Evolutionary conservation across 2,329 filamentous ascomycete species (phyloP).

Genomic region (Alternaria conjuncta): DNA sequence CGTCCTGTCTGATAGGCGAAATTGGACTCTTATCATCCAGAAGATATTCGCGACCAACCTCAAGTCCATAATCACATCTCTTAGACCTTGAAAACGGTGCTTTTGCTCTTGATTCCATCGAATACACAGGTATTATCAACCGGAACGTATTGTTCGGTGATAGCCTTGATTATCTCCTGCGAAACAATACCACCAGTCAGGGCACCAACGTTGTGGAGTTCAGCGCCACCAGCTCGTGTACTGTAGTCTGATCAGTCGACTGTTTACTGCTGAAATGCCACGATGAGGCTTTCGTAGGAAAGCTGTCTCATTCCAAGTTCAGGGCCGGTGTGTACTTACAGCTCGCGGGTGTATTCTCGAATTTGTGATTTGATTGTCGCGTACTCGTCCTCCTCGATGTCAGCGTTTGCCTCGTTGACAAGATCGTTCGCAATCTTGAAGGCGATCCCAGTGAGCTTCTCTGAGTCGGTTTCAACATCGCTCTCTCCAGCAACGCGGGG

Average conservation of each 20-base stretch:
- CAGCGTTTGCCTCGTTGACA: conserved; percentile 50
- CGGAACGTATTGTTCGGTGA: conserved; percentile 72
- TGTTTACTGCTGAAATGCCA: neutral
- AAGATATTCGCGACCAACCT: neutral
- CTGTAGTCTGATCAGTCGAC: conserved; percentile 41
- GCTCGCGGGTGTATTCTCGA: conserved; percentile 50
- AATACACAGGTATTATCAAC: conserved; percentile 69
- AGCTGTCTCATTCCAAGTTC: neutral
- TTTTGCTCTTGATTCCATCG: conserved; percentile 65
- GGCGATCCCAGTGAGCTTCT: conserved; percentile 53
- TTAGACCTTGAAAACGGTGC: conserved; percentile 57
- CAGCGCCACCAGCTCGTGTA: conserved; percentile 78
- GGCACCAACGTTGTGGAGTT: conserved; percentile 91
- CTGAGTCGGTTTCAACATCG: conserved; percentile 41
- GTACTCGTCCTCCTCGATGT: conserved; percentile 53
- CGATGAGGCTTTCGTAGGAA: neutral
- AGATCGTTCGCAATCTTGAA: conserved; percentile 51
- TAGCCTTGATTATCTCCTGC: conserved; percentile 94
- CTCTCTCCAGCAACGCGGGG: conserved; percentile 47
- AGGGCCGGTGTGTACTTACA: conserved; percentile 43
- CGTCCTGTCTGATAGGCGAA: neutral
- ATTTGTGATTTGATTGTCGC: conserved; percentile 44
- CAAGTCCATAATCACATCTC: neutral
- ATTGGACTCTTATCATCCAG: neutral
- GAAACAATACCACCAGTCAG: conserved; percentile 89